A percentile compares a stretch with the other conserved stretches of the same genome.
phyloP scores from a whole-genome alignment of 1,284 basidiomycete genomes.

The Cutaneotrichosporon mucoides region DNA sequence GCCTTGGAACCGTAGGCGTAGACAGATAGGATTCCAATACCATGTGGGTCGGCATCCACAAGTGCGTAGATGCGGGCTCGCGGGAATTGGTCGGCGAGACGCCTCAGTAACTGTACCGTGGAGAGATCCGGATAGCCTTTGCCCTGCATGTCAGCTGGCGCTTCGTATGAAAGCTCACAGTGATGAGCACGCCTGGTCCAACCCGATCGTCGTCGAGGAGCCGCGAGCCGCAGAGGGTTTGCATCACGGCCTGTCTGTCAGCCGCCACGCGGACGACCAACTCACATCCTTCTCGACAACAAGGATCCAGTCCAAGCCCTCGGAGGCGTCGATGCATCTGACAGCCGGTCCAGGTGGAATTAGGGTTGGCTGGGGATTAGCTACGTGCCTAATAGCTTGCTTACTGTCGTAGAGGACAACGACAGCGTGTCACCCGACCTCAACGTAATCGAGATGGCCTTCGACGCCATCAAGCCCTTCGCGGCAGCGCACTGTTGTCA shows the following conservation, averaged over 20 bases:
- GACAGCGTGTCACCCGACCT: conserved; percentile 56
- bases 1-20: conserved; percentile 56
- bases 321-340: conserved; percentile 55
- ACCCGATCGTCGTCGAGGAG: conserved; percentile 53
- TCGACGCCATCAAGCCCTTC: conserved; percentile 76
- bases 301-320: conserved; percentile 67
- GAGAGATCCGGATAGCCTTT: conserved; percentile 92
- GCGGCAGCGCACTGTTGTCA: conserved; percentile 67
- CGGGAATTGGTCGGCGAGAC: conserved; percentile 64
- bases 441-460: conserved; percentile 59
- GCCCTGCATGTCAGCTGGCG: conserved; percentile 56
- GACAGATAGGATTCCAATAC: conserved; percentile 79
- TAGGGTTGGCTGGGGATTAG: conserved; percentile 57
- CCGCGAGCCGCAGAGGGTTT: conserved; percentile 63
- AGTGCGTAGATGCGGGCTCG: conserved; percentile 66
- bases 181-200: conserved; percentile 37
- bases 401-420: conserved; percentile 58
- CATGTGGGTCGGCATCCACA: conserved; percentile 87
- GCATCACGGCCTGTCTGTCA: conserved; percentile 70
- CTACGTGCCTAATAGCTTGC: conserved; percentile 4
- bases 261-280: neutral
- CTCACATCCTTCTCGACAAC: conserved; percentile 85
- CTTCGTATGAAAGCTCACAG: conserved; percentile 38
- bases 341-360: conserved; percentile 74
- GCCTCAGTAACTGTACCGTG: conserved; percentile 72